Percentiles rank a stretch among this genome's conserved stretches.
Evolutionary conservation across 257 asterid species (phyloP).

Genomic region (Mitragyna speciosa): DNA sequence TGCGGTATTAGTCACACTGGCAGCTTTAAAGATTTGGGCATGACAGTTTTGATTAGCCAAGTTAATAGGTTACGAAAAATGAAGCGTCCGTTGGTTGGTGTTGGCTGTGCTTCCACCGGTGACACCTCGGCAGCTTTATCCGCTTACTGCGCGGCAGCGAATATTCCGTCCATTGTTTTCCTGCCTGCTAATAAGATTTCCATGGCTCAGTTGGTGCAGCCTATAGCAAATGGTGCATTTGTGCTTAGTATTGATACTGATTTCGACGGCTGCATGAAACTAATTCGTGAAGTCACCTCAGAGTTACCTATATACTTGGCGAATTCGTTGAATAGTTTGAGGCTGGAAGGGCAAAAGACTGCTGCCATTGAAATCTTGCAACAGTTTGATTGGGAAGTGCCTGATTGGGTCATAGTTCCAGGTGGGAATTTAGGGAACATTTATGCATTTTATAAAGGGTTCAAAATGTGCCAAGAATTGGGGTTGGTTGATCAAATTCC

Average conservation of each 20-base stretch:
- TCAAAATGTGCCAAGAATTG: slow-evolving; percentile 57
- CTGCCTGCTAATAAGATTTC: slow-evolving; percentile 54
- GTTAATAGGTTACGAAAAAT: slow-evolving; percentile 53
- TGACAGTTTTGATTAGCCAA: slow-evolving; percentile 63
- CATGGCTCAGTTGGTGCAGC: slow-evolving; percentile 58
- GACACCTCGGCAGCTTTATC: slow-evolving; percentile 68
- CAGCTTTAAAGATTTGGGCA: slow-evolving; percentile 59
- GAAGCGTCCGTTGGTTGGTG: slow-evolving; percentile 43
- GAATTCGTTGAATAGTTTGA: slow-evolving; percentile 48
- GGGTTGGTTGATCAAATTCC: slow-evolving; percentile 49
- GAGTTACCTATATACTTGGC: slow-evolving; percentile 56
- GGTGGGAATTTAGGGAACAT: slow-evolving; percentile 61
- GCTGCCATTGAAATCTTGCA: slow-evolving; percentile 61
- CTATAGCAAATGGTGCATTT: slow-evolving; percentile 55
- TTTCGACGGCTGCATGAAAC: slow-evolving; percentile 60
- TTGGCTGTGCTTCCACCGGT: slow-evolving; percentile 68
- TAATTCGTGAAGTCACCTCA: slow-evolving; percentile 42
- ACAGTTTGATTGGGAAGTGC: slow-evolving; percentile 63
- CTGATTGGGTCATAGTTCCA: slow-evolving; percentile 64
- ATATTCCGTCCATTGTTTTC: slow-evolving; percentile 54
- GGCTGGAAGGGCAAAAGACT: slow-evolving; percentile 54
- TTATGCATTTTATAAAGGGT: slow-evolving; percentile 58
- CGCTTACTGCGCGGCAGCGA: slow-evolving; percentile 54
- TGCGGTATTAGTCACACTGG: slow-evolving; percentile 68
- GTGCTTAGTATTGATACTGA: slow-evolving; percentile 56